A percentile compares a stretch with the other conserved stretches of the same genome.
Evolutionary conservation across 1,284 basidiomycete genomes (phyloP).

Genomic region (Leccinum proliferum): DNA sequence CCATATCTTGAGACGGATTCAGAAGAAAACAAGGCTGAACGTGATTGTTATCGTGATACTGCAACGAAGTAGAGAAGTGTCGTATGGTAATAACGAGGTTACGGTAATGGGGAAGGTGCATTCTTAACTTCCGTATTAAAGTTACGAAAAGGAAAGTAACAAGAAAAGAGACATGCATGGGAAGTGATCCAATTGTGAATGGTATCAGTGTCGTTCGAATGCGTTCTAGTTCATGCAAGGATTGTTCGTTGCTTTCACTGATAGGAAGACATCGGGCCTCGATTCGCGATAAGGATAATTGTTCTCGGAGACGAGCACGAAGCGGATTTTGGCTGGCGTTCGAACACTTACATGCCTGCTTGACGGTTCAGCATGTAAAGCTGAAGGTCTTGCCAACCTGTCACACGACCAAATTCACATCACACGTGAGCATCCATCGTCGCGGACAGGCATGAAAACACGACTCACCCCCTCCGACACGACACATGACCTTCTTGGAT

Average conservation of each 20-base stretch:
- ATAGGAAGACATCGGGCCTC: slow-evolving; percentile 6
- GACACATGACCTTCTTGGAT: slow-evolving; percentile 82
- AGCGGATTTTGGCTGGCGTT: not conserved
- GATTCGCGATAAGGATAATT: not conserved
- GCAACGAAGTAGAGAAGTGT: slow-evolving; percentile 9
- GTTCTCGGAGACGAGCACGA: slow-evolving; percentile 1
- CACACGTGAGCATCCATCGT: slow-evolving; percentile 3
- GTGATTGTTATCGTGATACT: slow-evolving; percentile 2
- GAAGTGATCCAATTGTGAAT: slow-evolving; percentile 21
- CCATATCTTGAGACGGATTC: slow-evolving; percentile 3
- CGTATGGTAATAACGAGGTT: slow-evolving; percentile 12
- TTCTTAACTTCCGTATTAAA: slow-evolving; percentile 3
- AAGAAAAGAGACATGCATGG: slow-evolving; percentile 16
- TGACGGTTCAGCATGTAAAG: slow-evolving; percentile 74
- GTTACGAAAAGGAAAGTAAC: slow-evolving; percentile 6
- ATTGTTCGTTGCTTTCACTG: slow-evolving; percentile 15
- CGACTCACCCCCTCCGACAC: slow-evolving; percentile 72
- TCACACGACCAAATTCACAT: not conserved
- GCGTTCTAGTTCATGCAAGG: slow-evolving; percentile 25
- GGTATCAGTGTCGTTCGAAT: slow-evolving; percentile 24
- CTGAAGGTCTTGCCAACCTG: slow-evolving; percentile 85
- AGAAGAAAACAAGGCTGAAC: not conserved
- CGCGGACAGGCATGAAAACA: slow-evolving; percentile 7
- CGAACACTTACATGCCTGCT: slow-evolving; percentile 38
- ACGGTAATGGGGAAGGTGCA: slow-evolving; percentile 4